Evolutionary conservation across 495 filamentous ascomycete species (phyloP), one percentile per base, ranked within the genome.

Genomic region (Darksidea phi): DNA sequence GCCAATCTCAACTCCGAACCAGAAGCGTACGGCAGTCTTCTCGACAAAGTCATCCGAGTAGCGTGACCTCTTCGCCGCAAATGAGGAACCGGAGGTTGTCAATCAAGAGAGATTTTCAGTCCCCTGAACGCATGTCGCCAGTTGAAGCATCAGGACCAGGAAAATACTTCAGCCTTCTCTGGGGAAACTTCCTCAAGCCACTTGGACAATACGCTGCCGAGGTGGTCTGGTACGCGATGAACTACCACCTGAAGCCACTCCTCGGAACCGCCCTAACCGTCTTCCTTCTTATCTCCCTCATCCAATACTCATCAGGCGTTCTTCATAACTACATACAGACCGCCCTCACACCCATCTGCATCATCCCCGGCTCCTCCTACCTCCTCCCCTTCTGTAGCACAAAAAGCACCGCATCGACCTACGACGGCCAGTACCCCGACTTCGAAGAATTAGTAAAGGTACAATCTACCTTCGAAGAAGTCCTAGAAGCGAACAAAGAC

Each of bases 401-500:
- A 34, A 20, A 18, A 24, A 43, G 13, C 18, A 51, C 2, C 21
- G 17, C 15, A 25, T 45, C 11, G 47, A 53, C 13, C 12, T 54
- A 32, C 34, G 48, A 18, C 66, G 67, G 15, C 68, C 24, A 28
- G 1, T 13, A 71, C 3, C 76, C 85, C 17, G 81, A 87, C 54
- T 91, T 90, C 57, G 84, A 87, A 41, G 76, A 82, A 55, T 74
- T 91, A 21, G 84, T 90, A 73, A 76, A 77, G 8, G 78, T 86
- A 4, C 88, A 91, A 69, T 72, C 78, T 11, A 75, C 78, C 46
- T 87, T 91, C 45, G 86, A 87, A 68, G 78, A 81, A 23, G 80
- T 90, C 0, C 73, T 89, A 5, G 80, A 87, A 57, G 80, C 82
- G 48, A 79, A 78, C 15, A 76, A 80, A 2, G 74, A 80, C 18